Conservation (phyloP, 176 grass and related monocot species). For the Triticum aestivum region IWGSC_CS_RefSeq_v2.1 NC_057814.1:55089809-55090308, state of each 20-base stretch:
- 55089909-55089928: not conserved
- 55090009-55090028: not conserved
- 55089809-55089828: too few relatives aligned
- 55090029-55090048: not conserved
- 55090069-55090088: not conserved
- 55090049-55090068: not conserved
- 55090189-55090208: not conserved
- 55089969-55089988: not conserved
- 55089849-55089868: not conserved
- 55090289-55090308: not conserved
- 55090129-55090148: not conserved
- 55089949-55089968: not conserved
- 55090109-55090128: not conserved
- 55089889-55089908: not conserved
- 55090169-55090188: not conserved
- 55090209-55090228: not conserved
- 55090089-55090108: not conserved
- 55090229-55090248: not conserved
- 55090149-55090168: not conserved
- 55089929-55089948: not conserved
- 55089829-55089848: not conserved
- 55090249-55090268: not conserved
- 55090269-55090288: not conserved
- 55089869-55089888: not conserved
- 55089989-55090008: not conserved